Evolutionary conservation across 768 basidiomycete genomes (phyloP).

Genomic region (Auricularia cornea): DNA sequence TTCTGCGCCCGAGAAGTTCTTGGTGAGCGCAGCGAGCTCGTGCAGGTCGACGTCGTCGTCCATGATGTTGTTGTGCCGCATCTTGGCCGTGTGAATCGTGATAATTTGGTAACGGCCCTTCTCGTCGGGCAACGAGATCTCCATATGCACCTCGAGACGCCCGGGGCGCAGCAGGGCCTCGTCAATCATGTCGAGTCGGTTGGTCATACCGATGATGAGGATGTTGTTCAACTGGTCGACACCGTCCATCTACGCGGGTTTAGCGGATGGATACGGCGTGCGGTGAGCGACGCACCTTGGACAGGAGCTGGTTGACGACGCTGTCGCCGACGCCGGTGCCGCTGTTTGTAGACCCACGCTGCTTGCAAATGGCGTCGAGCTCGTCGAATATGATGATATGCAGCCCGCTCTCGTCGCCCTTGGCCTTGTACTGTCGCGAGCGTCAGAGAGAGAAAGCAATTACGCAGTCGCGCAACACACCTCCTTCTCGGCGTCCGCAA

Average conservation of each 20-base stretch:
- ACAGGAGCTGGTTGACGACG: constrained; percentile 95
- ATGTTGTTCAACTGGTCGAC: constrained; percentile 99
- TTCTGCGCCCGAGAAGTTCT: constrained; percentile 98
- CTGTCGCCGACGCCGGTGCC: constrained; percentile 99
- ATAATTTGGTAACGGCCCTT: constrained; percentile 88
- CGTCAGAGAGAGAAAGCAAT: constrained; percentile 8
- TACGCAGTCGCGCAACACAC: constrained; percentile 28
- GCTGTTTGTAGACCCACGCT: constrained; percentile 83
- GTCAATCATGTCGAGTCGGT: constrained; percentile 97
- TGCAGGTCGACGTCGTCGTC: constrained; percentile 71
- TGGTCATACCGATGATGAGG: constrained; percentile 99
- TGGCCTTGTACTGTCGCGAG: constrained; percentile 75
- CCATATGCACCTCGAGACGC: constrained; percentile 98
- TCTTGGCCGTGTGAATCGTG: constrained; percentile 89
- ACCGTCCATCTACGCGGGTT: constrained; percentile 81
- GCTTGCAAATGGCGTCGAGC: constrained; percentile 96
- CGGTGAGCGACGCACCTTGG: constrained; percentile 53
- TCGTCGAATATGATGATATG: constrained; percentile 99
- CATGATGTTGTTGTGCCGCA: constrained; percentile 89
- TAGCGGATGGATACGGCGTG: not conserved
- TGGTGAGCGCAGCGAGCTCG: constrained; percentile 77
- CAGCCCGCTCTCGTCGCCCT: constrained; percentile 91
- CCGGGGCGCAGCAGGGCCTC: constrained; percentile 95
- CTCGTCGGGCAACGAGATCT: constrained; percentile 95
- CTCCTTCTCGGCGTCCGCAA: constrained; percentile 98